phyloP scores from a whole-genome alignment of 352 stramenopile species.

The Phytopythium litorale region DNA sequence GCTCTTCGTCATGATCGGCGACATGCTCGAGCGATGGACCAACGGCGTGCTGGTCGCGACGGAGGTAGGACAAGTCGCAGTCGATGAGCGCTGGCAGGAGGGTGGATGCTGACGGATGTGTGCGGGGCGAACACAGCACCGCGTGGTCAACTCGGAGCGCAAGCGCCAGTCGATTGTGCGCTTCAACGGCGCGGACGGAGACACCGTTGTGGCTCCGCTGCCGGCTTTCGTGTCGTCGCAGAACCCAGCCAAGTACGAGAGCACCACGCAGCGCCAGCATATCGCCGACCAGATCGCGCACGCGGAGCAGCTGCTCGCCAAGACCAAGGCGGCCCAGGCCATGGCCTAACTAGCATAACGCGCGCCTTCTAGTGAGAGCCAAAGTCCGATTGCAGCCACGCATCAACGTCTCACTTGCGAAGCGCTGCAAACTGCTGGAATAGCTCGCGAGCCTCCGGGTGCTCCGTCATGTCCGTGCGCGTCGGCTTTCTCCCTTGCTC shows the following conservation, averaged over 20 bases:
- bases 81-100: neutral
- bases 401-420: conserved; percentile 43
- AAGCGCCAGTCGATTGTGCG: conserved; percentile 82
- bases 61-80: conserved; percentile 31
- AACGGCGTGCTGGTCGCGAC: conserved; percentile 71
- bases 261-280: conserved; percentile 65
- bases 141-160: conserved; percentile 67
- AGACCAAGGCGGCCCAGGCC: conserved; percentile 47
- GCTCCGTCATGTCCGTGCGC: conserved; percentile 59
- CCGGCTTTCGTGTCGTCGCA: conserved; percentile 44
- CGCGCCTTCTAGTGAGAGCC: neutral
- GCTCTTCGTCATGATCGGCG: conserved; percentile 76
- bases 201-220: conserved; percentile 67
- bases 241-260: conserved; percentile 51
- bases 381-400: neutral
- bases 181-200: conserved; percentile 73
- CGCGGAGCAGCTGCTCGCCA: conserved; percentile 52
- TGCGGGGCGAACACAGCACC: conserved; percentile 35
- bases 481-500: conserved; percentile 48
- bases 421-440: conserved; percentile 70
- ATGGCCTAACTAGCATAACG: conserved; percentile 6
- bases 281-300: conserved; percentile 47
- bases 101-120: neutral
- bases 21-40: conserved; percentile 81
- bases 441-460: conserved; percentile 50